Base-by-base conservation (phyloP, 805 yeast genomes). In the Candida vaughaniae region DNA sequence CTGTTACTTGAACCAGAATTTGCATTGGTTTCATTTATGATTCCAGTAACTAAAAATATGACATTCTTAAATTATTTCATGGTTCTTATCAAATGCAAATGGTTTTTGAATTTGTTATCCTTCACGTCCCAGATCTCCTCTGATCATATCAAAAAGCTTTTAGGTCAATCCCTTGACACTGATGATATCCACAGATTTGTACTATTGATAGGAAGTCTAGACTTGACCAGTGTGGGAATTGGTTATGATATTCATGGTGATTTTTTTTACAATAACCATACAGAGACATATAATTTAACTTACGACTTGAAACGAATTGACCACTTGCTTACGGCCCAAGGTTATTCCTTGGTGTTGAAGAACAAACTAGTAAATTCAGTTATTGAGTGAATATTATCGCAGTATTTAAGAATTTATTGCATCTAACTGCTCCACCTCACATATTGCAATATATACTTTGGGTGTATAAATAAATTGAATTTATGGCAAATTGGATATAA, bases 81-180 rank as follows among this genome's bases (percentile, higher is more conserved):
- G 16, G 25, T 27, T 31, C 25, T 31, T 11, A 17, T 45, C 6
- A 42, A 38, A 22, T 40, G 37, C 31, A 45, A 45, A 17, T 33
- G 33, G 29, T 45, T 45, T 25, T 31, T 45, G n/a, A 42, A 35
- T 30, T 9, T 45, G 14, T 35, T 45, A 31, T 37, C 33, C n/a
- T 39, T 42, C 14, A 33, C 42, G 2, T 33, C 40, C 6, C 39
- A 38, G 27, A 45, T 45, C 16, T 31, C 43, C 3, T 20, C 33
- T 11, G 16, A 29, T 12, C 8, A 27, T 12, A 22, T 32, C 11
- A 12, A 15, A 7, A 23, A 30, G 15, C 20, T 40, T 9, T 17
- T 35, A 17, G 12, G 16, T 1, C 23, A 6, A n/a, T 22, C 31
- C 7, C 33, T 28, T n/a, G 39, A 35, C 23, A 28, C 34, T 6